Percentiles rank a stretch among this genome's conserved stretches.
phyloP scores from a whole-genome alignment of 2,329 filamentous ascomycete species.

The Fusarium chuoi region DNA sequence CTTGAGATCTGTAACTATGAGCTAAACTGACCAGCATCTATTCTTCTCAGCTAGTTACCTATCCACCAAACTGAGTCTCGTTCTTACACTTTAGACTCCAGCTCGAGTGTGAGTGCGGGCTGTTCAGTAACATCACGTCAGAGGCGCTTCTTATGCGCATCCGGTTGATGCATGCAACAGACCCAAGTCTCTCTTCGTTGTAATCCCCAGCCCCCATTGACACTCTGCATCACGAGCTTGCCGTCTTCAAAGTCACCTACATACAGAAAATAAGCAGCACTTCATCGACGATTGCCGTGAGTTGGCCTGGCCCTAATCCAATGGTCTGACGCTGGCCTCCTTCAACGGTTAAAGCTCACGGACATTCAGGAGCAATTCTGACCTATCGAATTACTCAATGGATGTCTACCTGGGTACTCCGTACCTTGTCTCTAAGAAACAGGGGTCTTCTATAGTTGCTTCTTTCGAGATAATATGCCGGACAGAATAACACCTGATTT shows the following conservation, averaged over 20 bases:
- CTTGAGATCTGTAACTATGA: neutral
- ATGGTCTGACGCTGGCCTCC: conserved; percentile 15
- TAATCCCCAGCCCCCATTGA: conserved; percentile 28
- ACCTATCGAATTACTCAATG: conserved; percentile 19
- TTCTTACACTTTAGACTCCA: neutral
- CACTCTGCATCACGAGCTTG: conserved; percentile 34
- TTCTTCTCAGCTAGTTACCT: neutral
- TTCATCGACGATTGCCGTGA: conserved; percentile 28
- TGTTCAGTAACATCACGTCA: conserved; percentile 26
- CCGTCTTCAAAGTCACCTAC: neutral
- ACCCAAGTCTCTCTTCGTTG: conserved; percentile 5
- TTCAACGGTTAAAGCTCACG: conserved; percentile 13
- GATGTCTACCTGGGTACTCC: neutral
- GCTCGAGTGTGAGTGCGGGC: conserved; percentile 9
- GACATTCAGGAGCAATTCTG: conserved; percentile 14
- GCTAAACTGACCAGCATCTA: neutral
- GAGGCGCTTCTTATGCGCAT: conserved; percentile 29
- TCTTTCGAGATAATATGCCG: neutral
- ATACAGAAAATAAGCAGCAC: conserved; percentile 20
- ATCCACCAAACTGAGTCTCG: neutral
- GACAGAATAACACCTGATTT: neutral
- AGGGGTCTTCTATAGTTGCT: conserved; percentile 23
- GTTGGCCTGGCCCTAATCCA: neutral
- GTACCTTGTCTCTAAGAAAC: conserved; percentile 9
- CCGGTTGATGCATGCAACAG: conserved; percentile 35